Percentiles rank a stretch among this genome's conserved stretches.
Conservation (phyloP, 2,329 filamentous ascomycete species). For the Aspergillus hiratsukae region DNA sequence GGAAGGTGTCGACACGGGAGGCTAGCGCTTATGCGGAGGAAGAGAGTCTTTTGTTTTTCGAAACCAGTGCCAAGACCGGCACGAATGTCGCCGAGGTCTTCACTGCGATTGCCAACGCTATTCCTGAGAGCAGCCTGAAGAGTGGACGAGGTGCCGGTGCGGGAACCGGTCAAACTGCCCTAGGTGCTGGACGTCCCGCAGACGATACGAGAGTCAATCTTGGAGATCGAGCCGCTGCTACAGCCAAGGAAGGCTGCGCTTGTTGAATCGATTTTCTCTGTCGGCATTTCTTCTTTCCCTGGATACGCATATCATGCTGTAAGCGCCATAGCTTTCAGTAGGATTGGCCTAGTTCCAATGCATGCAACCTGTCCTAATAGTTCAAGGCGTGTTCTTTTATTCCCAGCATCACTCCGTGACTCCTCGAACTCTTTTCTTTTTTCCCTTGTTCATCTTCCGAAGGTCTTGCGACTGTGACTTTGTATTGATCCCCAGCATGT, state of each 20-base stretch:
- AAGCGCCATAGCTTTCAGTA: not conserved
- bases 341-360: not conserved
- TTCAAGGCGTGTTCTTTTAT: not conserved
- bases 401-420: not conserved
- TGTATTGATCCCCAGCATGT: not conserved
- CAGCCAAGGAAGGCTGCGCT: constrained; percentile 86
- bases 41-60: constrained; percentile 90
- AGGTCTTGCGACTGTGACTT: not conserved
- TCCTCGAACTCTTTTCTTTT: not conserved
- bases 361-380: not conserved
- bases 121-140: constrained; percentile 95
- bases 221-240: constrained; percentile 65
- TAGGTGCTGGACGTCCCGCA: constrained; percentile 48
- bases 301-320: not conserved
- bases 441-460: not conserved
- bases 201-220: constrained; percentile 72
- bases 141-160: constrained; percentile 69
- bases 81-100: constrained; percentile 94
- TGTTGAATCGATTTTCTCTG: constrained; percentile 53
- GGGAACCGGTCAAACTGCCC: constrained; percentile 53
- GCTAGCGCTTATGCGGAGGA: constrained; percentile 92
- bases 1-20: constrained; percentile 87
- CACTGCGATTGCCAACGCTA: constrained; percentile 95
- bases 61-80: constrained; percentile 96
- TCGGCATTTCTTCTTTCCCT: constrained; percentile 1